Evolutionary conservation across 2,329 filamentous ascomycete species (phyloP), one percentile per base, ranked within the genome.

Genomic region (Ascochyta lentis): DNA sequence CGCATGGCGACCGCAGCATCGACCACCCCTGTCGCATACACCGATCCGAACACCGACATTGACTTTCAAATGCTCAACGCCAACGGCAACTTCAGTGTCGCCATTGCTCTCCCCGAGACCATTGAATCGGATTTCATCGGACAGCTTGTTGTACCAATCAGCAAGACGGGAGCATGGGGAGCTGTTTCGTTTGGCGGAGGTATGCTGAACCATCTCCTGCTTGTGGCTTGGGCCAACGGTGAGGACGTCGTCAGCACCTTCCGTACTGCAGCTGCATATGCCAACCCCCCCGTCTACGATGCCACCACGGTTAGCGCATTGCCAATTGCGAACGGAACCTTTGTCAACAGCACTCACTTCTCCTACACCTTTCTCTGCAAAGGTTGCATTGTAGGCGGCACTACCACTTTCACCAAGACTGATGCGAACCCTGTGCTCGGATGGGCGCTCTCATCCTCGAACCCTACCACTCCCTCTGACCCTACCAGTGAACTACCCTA

Each of bases 351-450:
- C 57, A 84, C 82, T 1, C 80, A 84, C 59, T 80, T 79, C 65
- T 80, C 79, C 2, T 83, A 81, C 59, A 85, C 83, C 0, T 85
- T 84, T 69, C 76, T 84, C 34, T 85, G 83, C 63, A 63, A 57
- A 10, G 69, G 66, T 15, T 75, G 73, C 49, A 71, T 76, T 22
- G 65, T 59, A 15, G 54, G 56, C 26, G 70, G 72, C 39, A 56
- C 54, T 10, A 73, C 68, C 1, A 73, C 71, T 3, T 74, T 74
- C 44, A 53, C 54, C 9, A 40, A 61, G 0, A 59, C 58, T 8
- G 67, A 69, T 24, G 57, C 56, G 7, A 44, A 49, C 0, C 54
- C 68, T 24, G 59, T 54, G 12, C 40, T 73, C 22, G 70, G 71
- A 13, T 73, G 56, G 35, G 71, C 67, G 1, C 49, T 66, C 19